Base-by-base conservation (phyloP, 495 filamentous ascomycete genomes). In the Bryoglossum gracile region DNA sequence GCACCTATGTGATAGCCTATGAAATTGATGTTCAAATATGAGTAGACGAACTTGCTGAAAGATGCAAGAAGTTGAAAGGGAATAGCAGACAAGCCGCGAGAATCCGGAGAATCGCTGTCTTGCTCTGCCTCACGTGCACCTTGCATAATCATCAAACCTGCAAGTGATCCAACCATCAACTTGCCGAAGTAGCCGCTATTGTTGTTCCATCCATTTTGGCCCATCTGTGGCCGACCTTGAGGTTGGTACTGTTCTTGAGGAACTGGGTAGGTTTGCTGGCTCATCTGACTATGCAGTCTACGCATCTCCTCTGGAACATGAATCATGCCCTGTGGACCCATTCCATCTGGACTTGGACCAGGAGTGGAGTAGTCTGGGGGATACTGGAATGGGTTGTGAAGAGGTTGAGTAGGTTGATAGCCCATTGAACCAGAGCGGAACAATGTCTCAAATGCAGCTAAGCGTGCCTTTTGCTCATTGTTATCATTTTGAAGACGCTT, bases 111-210 rank as follows among this genome's bases (percentile, higher is more conserved):
- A 34, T 80, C 77, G 44, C 65, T 68, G 38, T 78, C 79, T 32
- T 74, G 66, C 52, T 81, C 72, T 18, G 70, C 67, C 53, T 78
- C 75, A 19, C 66, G 65, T 46, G 90, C 67, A 6, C 87, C 87
- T 64, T 95, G 87, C 53, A 94, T 60, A 33, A 96, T 75, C 89
- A 95, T 94, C 26, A 97, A 66, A 1, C 91, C 89, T 28, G 90
- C 91, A 48, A 97, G 72, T 24, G 87, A 86, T 23, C 91, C 91
- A 10, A 96, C 77, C 85, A 97, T 91, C 54, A 95, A 71, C 61
- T 89, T 94, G 46, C 76, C 80, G 54, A 70, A 70, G 47, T 75
- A 76, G 21, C 48, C 55, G 18, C 61, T 59, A 17, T 61, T 54
- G 43, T 62, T 71, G 55, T 65, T 68, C 58, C 73, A 62, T 50